A percentile compares a stretch with the other conserved stretches of the same genome.
Conservation (phyloP, 2,329 filamentous ascomycete species). For the Xylariaceae sp. region DNA sequence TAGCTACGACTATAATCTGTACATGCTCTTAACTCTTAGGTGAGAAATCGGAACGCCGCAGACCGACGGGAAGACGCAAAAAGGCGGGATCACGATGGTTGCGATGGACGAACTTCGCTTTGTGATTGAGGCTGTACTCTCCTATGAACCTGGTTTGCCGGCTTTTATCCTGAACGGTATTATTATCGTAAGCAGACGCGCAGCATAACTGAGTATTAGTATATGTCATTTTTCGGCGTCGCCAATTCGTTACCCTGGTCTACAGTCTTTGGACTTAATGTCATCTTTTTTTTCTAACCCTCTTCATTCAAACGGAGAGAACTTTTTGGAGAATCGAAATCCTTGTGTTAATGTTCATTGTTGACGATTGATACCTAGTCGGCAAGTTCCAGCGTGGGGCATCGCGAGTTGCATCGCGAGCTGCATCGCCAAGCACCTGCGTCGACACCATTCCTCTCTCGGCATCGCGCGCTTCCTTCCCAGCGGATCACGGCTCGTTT, state of each 20-base stretch:
- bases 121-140: slow-evolving; percentile 7
- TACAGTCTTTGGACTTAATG: neutral
- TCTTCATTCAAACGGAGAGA: no score
- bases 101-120: neutral
- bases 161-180: no score
- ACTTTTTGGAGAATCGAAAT: no score
- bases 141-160: neutral
- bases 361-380: no score
- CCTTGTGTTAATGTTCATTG: no score
- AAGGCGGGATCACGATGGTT: slow-evolving; percentile 9
- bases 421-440: no score
- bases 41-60: slow-evolving; percentile 11
- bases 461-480: no score
- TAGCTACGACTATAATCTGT: neutral
- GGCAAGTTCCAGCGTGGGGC: no score
- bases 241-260: slow-evolving; percentile 16
- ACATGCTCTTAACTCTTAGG: slow-evolving; percentile 16
- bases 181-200: slow-evolving; percentile 11
- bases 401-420: no score
- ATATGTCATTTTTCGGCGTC: slow-evolving; percentile 19
- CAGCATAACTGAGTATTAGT: slow-evolving; percentile 5
- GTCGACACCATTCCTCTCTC: no score
- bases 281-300: neutral
- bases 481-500: no score
- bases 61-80: slow-evolving; percentile 3